These are phyloP conservation scores for Erythrobasidium yunnanense DNA, from an alignment of 768 basidiomycete species.

Conservation along the genomic window DNA sequence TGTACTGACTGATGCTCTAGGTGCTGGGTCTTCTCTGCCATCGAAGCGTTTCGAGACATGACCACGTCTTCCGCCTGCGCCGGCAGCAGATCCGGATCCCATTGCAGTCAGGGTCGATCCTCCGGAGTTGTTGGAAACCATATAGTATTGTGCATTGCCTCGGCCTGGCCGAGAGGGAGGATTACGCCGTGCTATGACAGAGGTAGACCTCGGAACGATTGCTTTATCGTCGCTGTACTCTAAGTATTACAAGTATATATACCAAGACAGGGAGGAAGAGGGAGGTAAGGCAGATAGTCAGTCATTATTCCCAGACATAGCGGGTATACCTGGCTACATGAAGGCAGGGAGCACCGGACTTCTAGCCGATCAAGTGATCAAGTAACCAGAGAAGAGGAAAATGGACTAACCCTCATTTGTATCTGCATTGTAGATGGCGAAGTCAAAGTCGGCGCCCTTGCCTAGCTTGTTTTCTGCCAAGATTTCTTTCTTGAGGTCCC, in stretches of 20 bases:
- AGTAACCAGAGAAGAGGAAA: no score
- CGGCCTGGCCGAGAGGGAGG: conserved; percentile 51
- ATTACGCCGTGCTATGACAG: conserved; percentile 81
- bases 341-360: not conserved
- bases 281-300: no score
- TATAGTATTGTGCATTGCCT: conserved; percentile 44
- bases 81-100: conserved; percentile 30
- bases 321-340: no score
- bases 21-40: not conserved
- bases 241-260: conserved; percentile 40
- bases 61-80: conserved; percentile 27
- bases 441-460: conserved; percentile 87
- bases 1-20: no score
- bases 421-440: conserved; percentile 69
- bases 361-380: no score
- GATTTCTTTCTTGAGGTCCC: conserved; percentile 97
- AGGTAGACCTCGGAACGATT: conserved; percentile 86
- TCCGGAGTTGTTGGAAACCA: conserved; percentile 38
- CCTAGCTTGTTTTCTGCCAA: conserved; percentile 90
- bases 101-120: conserved; percentile 37
- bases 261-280: not conserved
- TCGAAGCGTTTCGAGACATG: conserved; percentile 27
- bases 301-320: no score
- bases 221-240: conserved; percentile 85
- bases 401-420: conserved; percentile 68